phyloP scores from a whole-genome alignment of 495 filamentous ascomycete genomes.

The Thermochaetoides thermophila region DNA sequence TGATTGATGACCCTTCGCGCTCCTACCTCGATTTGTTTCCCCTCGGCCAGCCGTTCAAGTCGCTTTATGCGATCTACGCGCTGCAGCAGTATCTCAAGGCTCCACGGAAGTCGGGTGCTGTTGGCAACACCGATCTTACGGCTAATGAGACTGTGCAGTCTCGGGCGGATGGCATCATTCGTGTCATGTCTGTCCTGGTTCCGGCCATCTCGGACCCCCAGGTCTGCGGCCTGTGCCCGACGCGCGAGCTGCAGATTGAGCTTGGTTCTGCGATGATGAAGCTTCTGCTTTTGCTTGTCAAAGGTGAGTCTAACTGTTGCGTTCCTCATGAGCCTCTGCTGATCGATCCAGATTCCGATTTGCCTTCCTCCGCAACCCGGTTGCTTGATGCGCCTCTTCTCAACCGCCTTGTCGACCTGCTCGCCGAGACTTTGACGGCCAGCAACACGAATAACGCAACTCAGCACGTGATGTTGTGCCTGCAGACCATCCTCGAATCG shows the following conservation, averaged over 20 bases:
- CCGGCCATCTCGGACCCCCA: constrained; percentile 30
- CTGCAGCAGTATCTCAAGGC: constrained; percentile 38
- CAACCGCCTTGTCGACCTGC: constrained; percentile 24
- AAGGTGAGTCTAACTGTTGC: constrained; percentile 20
- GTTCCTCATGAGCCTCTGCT: neutral
- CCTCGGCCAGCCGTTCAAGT: constrained; percentile 52
- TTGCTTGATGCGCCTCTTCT: constrained; percentile 19
- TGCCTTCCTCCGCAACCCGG: constrained; percentile 10
- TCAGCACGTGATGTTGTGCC: constrained; percentile 35
- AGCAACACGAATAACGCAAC: constrained; percentile 18
- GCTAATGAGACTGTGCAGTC: constrained; percentile 8
- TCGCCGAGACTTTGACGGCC: constrained; percentile 10
- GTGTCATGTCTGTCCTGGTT: constrained; percentile 31
- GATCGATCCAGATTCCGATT: constrained; percentile 8
- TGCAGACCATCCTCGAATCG: constrained; percentile 49
- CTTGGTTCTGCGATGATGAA: constrained; percentile 29
- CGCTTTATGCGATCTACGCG: constrained; percentile 57
- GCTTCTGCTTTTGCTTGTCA: constrained; percentile 26
- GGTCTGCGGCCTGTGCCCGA: constrained; percentile 24
- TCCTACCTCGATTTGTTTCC: constrained; percentile 50
- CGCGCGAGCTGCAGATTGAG: constrained; percentile 23
- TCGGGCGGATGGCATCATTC: constrained; percentile 18
- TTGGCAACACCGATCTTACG: constrained; percentile 11
- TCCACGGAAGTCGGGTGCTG: no score
- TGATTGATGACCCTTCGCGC: constrained; percentile 39